phyloP scores from a whole-genome alignment of 345 rosid species.

The Gossypium longicalyx region DNA sequence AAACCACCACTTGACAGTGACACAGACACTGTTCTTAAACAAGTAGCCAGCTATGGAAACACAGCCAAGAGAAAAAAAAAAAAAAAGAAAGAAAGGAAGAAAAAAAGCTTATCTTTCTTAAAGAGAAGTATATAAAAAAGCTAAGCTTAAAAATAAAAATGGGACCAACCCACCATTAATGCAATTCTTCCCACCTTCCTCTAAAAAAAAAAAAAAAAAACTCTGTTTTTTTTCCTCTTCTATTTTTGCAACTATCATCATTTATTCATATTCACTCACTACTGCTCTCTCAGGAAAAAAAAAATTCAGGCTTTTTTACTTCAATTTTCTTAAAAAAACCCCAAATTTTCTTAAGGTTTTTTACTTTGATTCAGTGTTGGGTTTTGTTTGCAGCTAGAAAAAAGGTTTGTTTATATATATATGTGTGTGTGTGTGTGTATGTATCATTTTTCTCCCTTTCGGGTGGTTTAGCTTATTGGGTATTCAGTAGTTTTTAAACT shows the following conservation, averaged over 20 bases:
- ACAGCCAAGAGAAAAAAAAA: too few species aligned
- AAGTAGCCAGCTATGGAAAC: too few species aligned
- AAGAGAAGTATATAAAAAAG: too few species aligned
- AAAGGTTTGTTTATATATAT: slow-evolving; percentile 17
- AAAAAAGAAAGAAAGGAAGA: too few species aligned
- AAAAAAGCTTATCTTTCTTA: too few species aligned
- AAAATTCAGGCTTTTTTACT: neutral
- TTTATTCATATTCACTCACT: neutral
- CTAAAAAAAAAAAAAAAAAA: neutral
- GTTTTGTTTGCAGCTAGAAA: slow-evolving; percentile 8
- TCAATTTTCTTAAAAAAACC: neutral
- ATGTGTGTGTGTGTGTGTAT: too few species aligned
- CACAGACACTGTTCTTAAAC: too few species aligned
- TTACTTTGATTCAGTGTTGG: slow-evolving; percentile 17
- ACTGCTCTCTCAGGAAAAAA: neutral
- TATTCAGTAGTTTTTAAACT: neutral
- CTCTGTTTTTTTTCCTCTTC: neutral
- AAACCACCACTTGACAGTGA: too few species aligned
- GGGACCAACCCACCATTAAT: slow-evolving; percentile 41
- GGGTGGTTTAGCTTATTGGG: slow-evolving; percentile 10
- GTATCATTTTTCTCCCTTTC: neutral
- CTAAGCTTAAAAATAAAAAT: slow-evolving; percentile 16
- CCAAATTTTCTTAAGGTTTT: too few species aligned
- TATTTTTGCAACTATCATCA: neutral
- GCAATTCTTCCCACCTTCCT: slow-evolving; percentile 22